Conservation (phyloP, 129 eudicot genomes). For the Artemisia tridentata region DNA sequence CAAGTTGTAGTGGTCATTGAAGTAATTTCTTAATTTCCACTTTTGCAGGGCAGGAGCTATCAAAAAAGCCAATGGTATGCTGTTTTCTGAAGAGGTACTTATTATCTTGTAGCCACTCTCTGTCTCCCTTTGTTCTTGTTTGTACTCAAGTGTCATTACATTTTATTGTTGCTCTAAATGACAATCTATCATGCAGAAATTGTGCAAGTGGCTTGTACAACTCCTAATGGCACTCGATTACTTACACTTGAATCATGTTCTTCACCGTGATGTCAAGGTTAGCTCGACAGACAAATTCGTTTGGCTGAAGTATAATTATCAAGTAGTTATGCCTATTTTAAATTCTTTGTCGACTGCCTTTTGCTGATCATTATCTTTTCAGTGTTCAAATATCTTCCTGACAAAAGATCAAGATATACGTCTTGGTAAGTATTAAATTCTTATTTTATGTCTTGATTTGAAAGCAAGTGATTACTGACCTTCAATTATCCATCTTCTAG, state of each 20-base stretch:
- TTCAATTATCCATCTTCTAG: slow-evolving; percentile 40
- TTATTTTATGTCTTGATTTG: slow-evolving; percentile 5
- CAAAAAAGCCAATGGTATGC: slow-evolving; percentile 77
- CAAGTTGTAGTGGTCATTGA: slow-evolving; percentile 11
- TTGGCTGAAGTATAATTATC: slow-evolving; percentile 15
- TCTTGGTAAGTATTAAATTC: slow-evolving; percentile 57
- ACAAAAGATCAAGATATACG: slow-evolving; percentile 93
- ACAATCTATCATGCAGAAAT: slow-evolving; percentile 53
- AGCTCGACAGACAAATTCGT: slow-evolving; percentile 19
- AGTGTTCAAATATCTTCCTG: slow-evolving; percentile 98
- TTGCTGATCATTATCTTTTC: slow-evolving; percentile 30
- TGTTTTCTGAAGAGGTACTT: slow-evolving; percentile 87
- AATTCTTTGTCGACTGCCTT: slow-evolving; percentile 5
- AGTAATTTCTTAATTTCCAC: slow-evolving; percentile 14
- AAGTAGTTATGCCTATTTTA: not conserved
- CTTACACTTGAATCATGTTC: slow-evolving; percentile 84
- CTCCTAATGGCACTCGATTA: slow-evolving; percentile 94
- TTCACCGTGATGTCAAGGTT: slow-evolving; percentile 99
- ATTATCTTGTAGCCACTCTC: not conserved
- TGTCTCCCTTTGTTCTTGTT: not conserved
- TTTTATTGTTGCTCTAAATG: slow-evolving; percentile 12
- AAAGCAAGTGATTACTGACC: slow-evolving; percentile 14
- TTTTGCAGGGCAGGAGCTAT: slow-evolving; percentile 85
- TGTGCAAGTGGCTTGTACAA: slow-evolving; percentile 97
- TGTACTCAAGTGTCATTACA: slow-evolving; percentile 13